phyloP scores from a whole-genome alignment of 2,329 filamentous ascomycete genomes.

The Tothia fuscella region DNA sequence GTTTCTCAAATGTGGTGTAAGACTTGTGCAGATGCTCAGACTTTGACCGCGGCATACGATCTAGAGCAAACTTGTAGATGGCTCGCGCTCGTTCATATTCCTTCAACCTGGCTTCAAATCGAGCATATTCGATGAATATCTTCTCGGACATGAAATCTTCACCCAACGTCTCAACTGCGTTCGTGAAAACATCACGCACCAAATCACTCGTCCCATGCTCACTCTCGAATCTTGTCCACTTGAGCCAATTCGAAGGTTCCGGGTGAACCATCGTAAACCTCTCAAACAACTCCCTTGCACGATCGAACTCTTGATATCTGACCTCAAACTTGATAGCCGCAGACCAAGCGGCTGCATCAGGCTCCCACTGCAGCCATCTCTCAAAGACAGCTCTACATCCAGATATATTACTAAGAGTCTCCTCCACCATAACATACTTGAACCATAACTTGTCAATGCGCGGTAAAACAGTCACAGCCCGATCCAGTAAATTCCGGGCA shows the following conservation, averaged over 20 bases:
- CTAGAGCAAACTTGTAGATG: constrained; percentile 94
- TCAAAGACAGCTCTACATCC: constrained; percentile 92
- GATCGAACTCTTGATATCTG: constrained; percentile 80
- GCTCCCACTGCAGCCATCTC: constrained; percentile 97
- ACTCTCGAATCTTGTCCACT: constrained; percentile 96
- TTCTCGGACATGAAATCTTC: constrained; percentile 95
- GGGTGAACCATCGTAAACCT: constrained; percentile 87
- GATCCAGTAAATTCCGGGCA: constrained; percentile 84
- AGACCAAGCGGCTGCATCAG: constrained; percentile 88
- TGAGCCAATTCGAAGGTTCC: constrained; percentile 94
- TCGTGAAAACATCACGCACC: constrained; percentile 83
- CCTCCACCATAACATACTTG: constrained; percentile 98
- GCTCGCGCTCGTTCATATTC: constrained; percentile 88
- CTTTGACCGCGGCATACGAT: constrained; percentile 78
- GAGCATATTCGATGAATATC: constrained; percentile 89
- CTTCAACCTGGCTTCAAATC: constrained; percentile 82
- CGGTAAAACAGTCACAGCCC: constrained; percentile 84
- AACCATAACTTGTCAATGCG: constrained; percentile 96
- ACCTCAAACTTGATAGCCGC: constrained; percentile 97
- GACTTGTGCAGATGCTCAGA: constrained; percentile 79
- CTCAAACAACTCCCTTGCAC: constrained; percentile 81
- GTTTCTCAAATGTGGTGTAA: constrained; percentile 97
- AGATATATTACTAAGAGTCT: constrained; percentile 88
- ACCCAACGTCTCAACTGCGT: constrained; percentile 76
- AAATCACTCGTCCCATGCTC: constrained; percentile 85